Percentiles rank a stretch among this genome's conserved stretches.
These are phyloP conservation scores for Aspergillus floridensis DNA, from an alignment of 2,329 filamentous ascomycete species.

Conservation along the genomic window DNA sequence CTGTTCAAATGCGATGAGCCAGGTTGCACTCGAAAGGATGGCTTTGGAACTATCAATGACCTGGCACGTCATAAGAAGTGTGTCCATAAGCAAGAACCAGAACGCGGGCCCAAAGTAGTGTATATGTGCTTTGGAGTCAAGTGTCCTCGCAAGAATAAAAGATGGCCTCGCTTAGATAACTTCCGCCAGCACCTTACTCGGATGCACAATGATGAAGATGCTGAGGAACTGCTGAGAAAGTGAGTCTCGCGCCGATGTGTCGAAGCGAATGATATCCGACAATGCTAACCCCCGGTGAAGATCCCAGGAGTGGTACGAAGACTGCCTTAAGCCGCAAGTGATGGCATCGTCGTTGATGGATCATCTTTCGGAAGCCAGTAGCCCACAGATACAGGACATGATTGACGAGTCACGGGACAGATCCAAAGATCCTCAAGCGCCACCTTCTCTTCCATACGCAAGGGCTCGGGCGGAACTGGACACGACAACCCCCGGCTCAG, in stretches of 20 bases:
- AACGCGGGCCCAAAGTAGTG: slow-evolving; percentile 49
- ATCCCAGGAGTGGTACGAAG: slow-evolving; percentile 38
- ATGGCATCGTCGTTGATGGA: slow-evolving; percentile 17
- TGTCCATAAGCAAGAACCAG: slow-evolving; percentile 58
- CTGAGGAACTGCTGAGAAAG: slow-evolving; percentile 48
- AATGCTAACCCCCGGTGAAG: slow-evolving; percentile 15
- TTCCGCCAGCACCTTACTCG: slow-evolving; percentile 75
- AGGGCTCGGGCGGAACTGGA: background rate
- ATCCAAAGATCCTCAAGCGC: background rate
- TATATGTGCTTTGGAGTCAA: slow-evolving; percentile 59
- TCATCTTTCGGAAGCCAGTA: slow-evolving; percentile 10
- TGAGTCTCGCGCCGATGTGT: slow-evolving; percentile 30
- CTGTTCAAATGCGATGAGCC: slow-evolving; percentile 60
- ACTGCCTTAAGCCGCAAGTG: slow-evolving; percentile 21
- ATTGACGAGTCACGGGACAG: slow-evolving; percentile 1
- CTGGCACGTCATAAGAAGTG: slow-evolving; percentile 74
- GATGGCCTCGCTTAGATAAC: slow-evolving; percentile 81
- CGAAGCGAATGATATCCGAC: background rate
- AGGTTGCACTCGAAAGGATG: slow-evolving; percentile 59
- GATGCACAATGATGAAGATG: slow-evolving; percentile 58
- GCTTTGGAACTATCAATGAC: slow-evolving; percentile 79
- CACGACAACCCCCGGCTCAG: background rate
- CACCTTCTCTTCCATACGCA: background rate
- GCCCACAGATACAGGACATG: background rate
- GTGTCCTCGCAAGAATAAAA: slow-evolving; percentile 63